Base-by-base conservation (phyloP, 352 stramenopile genomes). In the Pythium pectinolyticum region DNA sequence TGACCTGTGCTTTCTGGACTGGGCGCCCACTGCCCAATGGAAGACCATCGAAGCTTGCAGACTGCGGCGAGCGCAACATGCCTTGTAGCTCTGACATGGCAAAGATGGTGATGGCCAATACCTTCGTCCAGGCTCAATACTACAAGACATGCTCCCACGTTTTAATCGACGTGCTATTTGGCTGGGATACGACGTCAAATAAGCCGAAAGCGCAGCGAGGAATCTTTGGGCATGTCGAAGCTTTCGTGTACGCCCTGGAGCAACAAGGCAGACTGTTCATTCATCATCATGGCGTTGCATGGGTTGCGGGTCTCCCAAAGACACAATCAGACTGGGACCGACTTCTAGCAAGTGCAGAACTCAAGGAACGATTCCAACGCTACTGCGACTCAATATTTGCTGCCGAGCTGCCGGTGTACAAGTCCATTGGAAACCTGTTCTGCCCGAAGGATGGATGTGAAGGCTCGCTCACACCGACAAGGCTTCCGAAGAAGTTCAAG, bases 371-470 rank as follows among this genome's bases (percentile, higher is more conserved):
- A 39, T 75, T 69, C 19, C 43, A 69, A 22, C 10, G 43, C 3
- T 75, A 72, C 54, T 75, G 68, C 32, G 46, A 27, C 1, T 75
- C 68, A 5, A 56, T 71, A 20, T 66, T 74, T 39, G 41, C 54
- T 19, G 54, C 62, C 0, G 68, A 72, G 25, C 30, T 75, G 1
- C 62, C 68, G 9, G 47, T 67, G 6, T 60, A 59, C 55, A 15
- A 62, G 25, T 35, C 20, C 17, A 3, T 67, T 5, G 11, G 32
- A 7, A 9, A 30, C 2, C 34, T 73, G 5, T 9, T 27, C 1
- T 73, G 55, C 22, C 60, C 55, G 4, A 39, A 10, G 2, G 0
- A 1, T 9, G 31, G 4, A 7, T 73, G 66, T 34, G 25, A 19
- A 37, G 60, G 61, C 1, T 19, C 57, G 19, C 45, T 69, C 15